Percentiles rank a stretch among this genome's conserved stretches.
These are phyloP conservation scores for Buxus sempervirens DNA, from an alignment of 164 flowering plant genomes.

Conservation along the genomic window DNA sequence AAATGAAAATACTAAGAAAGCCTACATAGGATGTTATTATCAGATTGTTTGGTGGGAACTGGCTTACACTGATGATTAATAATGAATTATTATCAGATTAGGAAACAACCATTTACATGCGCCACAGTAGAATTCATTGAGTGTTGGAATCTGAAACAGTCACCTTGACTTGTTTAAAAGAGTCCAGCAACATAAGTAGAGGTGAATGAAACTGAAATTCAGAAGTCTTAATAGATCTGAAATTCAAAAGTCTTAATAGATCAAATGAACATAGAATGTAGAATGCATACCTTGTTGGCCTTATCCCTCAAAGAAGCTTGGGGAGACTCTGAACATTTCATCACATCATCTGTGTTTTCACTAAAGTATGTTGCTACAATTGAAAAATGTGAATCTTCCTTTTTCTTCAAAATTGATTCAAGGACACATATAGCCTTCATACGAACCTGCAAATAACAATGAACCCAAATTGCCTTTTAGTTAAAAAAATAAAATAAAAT, in stretches of 20 bases:
- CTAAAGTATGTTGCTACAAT: constrained; percentile 63
- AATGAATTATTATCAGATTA: too few relatives aligned
- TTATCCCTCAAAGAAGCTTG: constrained; percentile 90
- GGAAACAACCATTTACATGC: too few relatives aligned
- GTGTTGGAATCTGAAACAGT: too few relatives aligned
- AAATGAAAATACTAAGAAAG: too few relatives aligned
- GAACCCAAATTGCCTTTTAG: neutral
- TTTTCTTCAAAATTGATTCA: constrained; percentile 82
- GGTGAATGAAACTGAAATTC: neutral
- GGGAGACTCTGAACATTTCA: constrained; percentile 84
- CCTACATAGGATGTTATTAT: too few relatives aligned
- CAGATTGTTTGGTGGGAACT: too few relatives aligned
- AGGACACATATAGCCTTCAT: constrained; percentile 91
- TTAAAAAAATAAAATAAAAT: too few relatives aligned
- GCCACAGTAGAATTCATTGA: too few relatives aligned
- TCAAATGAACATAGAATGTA: neutral
- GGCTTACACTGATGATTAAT: too few relatives aligned
- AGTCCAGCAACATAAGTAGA: too few relatives aligned
- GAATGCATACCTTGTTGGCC: constrained; percentile 57
- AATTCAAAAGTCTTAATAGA: neutral
- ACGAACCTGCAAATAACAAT: constrained; percentile 57
- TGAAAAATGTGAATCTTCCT: constrained; percentile 61
- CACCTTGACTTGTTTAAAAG: too few relatives aligned
- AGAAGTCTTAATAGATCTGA: neutral
- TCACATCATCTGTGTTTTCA: constrained; percentile 61